Percentiles rank a stretch among this genome's conserved stretches.
Conservation (phyloP, 78 protist species). For the Dictyostelium brefeldianum region DNA sequence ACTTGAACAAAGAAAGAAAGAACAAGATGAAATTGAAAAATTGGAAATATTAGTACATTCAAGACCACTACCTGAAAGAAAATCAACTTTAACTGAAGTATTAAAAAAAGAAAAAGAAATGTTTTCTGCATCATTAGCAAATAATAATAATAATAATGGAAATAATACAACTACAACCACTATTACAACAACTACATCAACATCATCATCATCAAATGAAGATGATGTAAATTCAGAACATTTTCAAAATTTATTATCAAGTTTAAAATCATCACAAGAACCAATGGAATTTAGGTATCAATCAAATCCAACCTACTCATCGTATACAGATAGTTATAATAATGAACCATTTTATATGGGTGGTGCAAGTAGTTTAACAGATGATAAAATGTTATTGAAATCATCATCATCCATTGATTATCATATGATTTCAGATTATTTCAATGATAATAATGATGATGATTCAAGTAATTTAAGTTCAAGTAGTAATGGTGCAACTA, state of each 20-base stretch:
- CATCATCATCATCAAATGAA: background rate
- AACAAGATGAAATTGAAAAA: background rate
- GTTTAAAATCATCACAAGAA: constrained; percentile 17
- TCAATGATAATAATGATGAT: background rate
- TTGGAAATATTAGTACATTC: background rate
- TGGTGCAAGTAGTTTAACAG: background rate
- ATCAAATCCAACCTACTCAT: constrained; percentile 43
- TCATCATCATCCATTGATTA: background rate
- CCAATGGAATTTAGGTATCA: constrained; percentile 13
- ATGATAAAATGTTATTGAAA: background rate
- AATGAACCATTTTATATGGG: background rate
- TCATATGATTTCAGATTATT: constrained; percentile 10
- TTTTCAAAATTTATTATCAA: constrained; percentile 16
- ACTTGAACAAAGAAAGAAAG: background rate
- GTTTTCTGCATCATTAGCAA: background rate
- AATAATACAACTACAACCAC: background rate
- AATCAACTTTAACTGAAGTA: constrained; percentile 5
- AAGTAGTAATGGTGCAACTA: background rate
- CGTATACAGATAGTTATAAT: constrained; percentile 28
- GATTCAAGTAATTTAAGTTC: background rate
- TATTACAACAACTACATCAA: background rate
- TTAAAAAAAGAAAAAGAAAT: constrained; percentile 2
- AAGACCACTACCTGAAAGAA: constrained; percentile 16
- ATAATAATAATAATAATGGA: background rate
- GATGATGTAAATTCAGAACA: constrained; percentile 24